Evolutionary conservation across 306 rosid species (phyloP).

Genomic region (Castanea mollissima): DNA sequence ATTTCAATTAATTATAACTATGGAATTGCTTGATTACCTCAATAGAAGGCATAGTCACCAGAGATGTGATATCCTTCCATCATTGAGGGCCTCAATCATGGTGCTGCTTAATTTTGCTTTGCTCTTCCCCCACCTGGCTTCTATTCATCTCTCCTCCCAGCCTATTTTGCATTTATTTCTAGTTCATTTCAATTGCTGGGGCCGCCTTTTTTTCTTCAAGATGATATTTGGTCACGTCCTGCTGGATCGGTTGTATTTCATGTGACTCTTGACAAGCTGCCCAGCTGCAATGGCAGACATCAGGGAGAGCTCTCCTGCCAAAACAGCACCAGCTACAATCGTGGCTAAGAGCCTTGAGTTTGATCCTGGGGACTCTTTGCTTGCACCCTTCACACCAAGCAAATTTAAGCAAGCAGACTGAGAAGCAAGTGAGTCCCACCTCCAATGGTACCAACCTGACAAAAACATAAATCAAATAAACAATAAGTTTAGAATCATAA

Average conservation of each 20-base stretch:
- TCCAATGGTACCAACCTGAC: conserved; percentile 70
- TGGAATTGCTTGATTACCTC: no score
- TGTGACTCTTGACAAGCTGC: conserved; percentile 75
- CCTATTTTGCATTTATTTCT: not conserved
- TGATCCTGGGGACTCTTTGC: conserved; percentile 55
- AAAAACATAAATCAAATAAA: not conserved
- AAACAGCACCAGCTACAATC: conserved; percentile 62
- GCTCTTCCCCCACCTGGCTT: not conserved
- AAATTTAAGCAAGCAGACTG: conserved; percentile 74
- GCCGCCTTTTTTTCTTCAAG: conserved; percentile 16
- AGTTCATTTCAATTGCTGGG: not conserved
- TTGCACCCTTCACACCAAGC: conserved; percentile 73
- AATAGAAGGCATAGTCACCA: no score
- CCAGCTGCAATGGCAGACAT: conserved; percentile 78
- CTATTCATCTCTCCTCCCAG: not conserved
- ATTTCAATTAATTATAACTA: no score
- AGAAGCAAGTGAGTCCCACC: conserved; percentile 81
- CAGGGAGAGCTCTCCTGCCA: conserved; percentile 64
- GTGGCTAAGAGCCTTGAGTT: conserved; percentile 58
- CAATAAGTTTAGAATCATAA: not conserved
- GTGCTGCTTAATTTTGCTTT: conserved; percentile 1
- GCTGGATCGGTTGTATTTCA: conserved; percentile 77
- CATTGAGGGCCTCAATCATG: no score
- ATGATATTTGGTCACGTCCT: conserved; percentile 32
- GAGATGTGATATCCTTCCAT: no score